These are phyloP conservation scores for Mikania micrantha DNA, from an alignment of 129 eudicot species.

Conservation along the genomic window DNA sequence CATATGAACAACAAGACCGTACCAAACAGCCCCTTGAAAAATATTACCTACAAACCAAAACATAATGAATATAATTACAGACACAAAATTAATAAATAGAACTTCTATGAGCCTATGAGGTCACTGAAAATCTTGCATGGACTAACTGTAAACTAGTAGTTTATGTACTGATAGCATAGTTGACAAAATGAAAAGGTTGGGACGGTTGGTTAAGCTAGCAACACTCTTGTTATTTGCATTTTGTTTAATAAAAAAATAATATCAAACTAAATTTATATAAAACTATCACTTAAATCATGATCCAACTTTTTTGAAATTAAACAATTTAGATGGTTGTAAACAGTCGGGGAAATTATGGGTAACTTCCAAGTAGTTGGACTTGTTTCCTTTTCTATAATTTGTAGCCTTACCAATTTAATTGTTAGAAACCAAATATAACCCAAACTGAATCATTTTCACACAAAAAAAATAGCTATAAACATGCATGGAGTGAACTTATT, in stretches of 20 bases:
- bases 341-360: neutral
- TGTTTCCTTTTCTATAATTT: neutral
- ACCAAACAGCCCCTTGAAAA: no score
- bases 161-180: neutral
- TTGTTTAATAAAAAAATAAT: neutral
- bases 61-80: neutral
- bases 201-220: neutral
- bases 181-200: neutral
- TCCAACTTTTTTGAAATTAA: neutral
- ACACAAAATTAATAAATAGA: neutral
- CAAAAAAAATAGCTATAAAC: neutral
- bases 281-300: neutral
- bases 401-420: neutral
- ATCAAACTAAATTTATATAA: neutral
- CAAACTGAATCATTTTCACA: neutral
- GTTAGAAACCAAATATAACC: neutral
- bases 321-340: neutral
- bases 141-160: neutral
- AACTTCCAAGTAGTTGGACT: neutral
- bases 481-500: neutral
- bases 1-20: no score
- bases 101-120: neutral
- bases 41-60: slow-evolving; percentile 44
- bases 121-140: neutral
- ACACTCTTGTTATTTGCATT: neutral